Percentiles rank a stretch among this genome's conserved stretches.
These are phyloP conservation scores for Rickenella mellea DNA, from an alignment of 768 basidiomycete genomes.

Conservation along the genomic window DNA sequence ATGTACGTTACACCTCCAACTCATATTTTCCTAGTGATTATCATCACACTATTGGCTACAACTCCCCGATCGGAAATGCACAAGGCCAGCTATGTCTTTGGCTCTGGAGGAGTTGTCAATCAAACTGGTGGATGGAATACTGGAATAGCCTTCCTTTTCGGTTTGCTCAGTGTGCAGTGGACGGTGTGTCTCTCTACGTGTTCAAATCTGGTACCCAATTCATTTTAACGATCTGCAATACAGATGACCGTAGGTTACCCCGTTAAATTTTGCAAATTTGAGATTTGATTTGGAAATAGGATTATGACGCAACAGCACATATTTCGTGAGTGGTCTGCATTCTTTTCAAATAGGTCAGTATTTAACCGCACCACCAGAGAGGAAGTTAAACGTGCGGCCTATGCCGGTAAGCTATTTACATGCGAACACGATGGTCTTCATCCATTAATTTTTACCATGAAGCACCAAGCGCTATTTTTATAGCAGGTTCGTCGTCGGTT, in stretches of 20 bases:
- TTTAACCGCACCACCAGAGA: conserved; percentile 33
- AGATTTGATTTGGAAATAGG: conserved; percentile 26
- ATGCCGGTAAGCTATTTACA: conserved; percentile 40
- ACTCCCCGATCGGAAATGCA: conserved; percentile 75
- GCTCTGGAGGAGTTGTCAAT: conserved; percentile 63
- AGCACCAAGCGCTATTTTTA: conserved; percentile 54
- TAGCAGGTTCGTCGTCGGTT: conserved; percentile 28
- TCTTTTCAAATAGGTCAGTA: background rate
- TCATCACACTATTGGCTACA: conserved; percentile 72
- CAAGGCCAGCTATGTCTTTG: conserved; percentile 71
- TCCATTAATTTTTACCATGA: background rate
- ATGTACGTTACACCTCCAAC: background rate
- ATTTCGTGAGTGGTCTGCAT: conserved; percentile 48
- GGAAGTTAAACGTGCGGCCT: conserved; percentile 72
- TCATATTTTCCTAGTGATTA: conserved; percentile 47
- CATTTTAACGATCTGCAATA: conserved; percentile 4
- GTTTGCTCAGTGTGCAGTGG: conserved; percentile 82
- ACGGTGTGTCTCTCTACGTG: conserved; percentile 39
- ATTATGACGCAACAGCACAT: conserved; percentile 76
- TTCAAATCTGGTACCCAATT: background rate
- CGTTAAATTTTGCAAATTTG: background rate
- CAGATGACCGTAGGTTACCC: conserved; percentile 45
- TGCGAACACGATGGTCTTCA: conserved; percentile 2
- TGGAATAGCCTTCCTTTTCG: conserved; percentile 78
- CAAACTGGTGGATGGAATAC: conserved; percentile 72